Percentiles rank a stretch among this genome's conserved stretches.
Evolutionary conservation across 2,329 filamentous ascomycete genomes (phyloP).

Genomic region (Thelonectria discophora): DNA sequence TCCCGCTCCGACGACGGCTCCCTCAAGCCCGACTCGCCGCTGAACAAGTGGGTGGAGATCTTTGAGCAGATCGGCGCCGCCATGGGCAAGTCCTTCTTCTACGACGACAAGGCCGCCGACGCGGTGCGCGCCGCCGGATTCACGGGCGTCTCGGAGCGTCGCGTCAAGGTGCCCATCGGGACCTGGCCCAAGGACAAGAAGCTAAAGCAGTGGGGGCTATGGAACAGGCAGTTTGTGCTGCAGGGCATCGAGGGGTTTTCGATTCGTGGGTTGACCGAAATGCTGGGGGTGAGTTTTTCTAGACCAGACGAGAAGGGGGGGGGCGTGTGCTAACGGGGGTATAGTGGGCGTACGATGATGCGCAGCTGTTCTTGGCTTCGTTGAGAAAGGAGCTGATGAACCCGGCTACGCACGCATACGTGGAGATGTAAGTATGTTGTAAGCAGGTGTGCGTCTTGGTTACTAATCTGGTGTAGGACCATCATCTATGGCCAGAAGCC

Average conservation of each 20-base stretch:
- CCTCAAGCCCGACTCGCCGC: conserved; percentile 25
- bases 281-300: conserved; percentile 26
- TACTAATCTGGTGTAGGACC: conserved; percentile 5
- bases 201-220: conserved; percentile 41
- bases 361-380: conserved; percentile 28
- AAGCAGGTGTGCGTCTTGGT: not conserved
- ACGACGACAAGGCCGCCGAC: conserved; percentile 25
- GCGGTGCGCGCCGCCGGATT: conserved; percentile 35
- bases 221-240: conserved; percentile 37
- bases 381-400: conserved; percentile 30
- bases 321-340: not conserved
- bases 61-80: conserved; percentile 29
- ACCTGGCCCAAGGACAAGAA: conserved; percentile 44
- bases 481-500: conserved; percentile 21
- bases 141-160: conserved; percentile 26
- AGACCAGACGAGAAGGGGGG: not conserved
- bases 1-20: conserved; percentile 40
- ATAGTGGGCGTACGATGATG: conserved; percentile 30
- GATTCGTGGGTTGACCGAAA: conserved; percentile 34
- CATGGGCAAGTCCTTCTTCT: conserved; percentile 33
- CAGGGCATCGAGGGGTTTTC: conserved; percentile 39
- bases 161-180: conserved; percentile 37
- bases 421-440: conserved; percentile 23
- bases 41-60: conserved; percentile 33
- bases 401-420: conserved; percentile 25